Base-by-base conservation (phyloP, 2,329 filamentous ascomycete species). In the Trichothecium roseum region DNA sequence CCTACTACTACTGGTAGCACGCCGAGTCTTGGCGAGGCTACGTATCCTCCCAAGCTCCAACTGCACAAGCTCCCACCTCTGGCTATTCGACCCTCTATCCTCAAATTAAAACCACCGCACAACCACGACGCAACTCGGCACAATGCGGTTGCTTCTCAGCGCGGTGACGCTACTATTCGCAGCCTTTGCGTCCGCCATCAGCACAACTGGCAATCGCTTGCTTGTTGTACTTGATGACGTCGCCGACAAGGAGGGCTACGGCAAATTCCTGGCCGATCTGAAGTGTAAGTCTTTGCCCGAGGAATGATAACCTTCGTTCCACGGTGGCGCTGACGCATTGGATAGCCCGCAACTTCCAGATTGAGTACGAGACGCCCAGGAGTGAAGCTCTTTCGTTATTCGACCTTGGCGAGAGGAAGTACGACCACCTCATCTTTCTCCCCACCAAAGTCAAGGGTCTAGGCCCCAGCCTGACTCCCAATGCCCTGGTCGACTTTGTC, bases 381-480 rank as follows among this genome's bases (percentile, higher is more conserved):
- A 83, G 76, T 56, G 76, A 86, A 36, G 68, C 70, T 34, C 64
- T 96, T 49, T 72, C 75, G 35, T 70, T 98, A 45, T 94, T 95
- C 66, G 70, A 77, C 54, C 78, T 91, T 44, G 91, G 89, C 54
- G 85, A 91, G 64, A 78, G 83, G 57, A 78, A 75, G 43, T 96
- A 88, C 62, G 89, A 96, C 63, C 89, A 98, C 62, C 66, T 96
- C 45, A 61, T 96, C 44, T 72, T 98, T 47, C 76, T 96, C 44
- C 91, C 91, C 35, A 78, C 81, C 40, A 94, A 89, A 62, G 77
- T 84, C 22, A 98, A 98, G 74, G 88, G 83, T 86, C 83, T 95
- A 41, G 91, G 91, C 38, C 87, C 89, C 44, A 79, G 83, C 48
- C 66, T 98, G 55, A 89, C 85, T 3, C 86, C 91, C 35, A 85